Conservation (phyloP, 2,329 filamentous ascomycete genomes). For the Sphaceloma murrayae region DNA sequence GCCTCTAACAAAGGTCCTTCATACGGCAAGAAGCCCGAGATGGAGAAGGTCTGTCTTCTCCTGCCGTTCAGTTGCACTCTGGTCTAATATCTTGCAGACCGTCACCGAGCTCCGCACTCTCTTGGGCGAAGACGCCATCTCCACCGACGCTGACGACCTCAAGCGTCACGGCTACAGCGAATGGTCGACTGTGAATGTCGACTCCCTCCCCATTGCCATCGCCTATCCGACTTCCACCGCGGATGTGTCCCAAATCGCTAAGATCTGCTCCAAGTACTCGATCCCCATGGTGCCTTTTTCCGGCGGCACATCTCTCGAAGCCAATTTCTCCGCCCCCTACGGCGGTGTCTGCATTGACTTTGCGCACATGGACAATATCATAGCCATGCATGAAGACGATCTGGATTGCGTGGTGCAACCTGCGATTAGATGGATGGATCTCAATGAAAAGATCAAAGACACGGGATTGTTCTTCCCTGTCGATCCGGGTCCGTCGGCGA, state of each 20-base stretch:
- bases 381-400: slow-evolving; percentile 72
- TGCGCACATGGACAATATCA: slow-evolving; percentile 70
- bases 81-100: slow-evolving; percentile 33
- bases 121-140: slow-evolving; percentile 52
- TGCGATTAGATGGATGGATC: slow-evolving; percentile 80
- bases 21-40: slow-evolving; percentile 43
- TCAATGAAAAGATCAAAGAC: slow-evolving; percentile 65
- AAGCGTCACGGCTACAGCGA: slow-evolving; percentile 58
- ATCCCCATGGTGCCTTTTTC: slow-evolving; percentile 83
- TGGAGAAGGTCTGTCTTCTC: slow-evolving; percentile 39
- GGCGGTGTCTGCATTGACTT: slow-evolving; percentile 89
- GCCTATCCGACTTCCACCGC: slow-evolving; percentile 55
- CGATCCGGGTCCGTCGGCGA: slow-evolving; percentile 67
- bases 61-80: neutral
- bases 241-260: slow-evolving; percentile 54
- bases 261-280: slow-evolving; percentile 66
- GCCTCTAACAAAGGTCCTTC: slow-evolving; percentile 25
- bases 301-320: slow-evolving; percentile 77
- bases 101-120: slow-evolving; percentile 44
- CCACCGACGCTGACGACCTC: slow-evolving; percentile 54
- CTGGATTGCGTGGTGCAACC: slow-evolving; percentile 92
- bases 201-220: slow-evolving; percentile 54
- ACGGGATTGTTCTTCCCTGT: slow-evolving; percentile 83
- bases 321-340: slow-evolving; percentile 75
- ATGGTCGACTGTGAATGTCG: slow-evolving; percentile 59